Evolutionary conservation across 371 early-diverging fungal species (phyloP).

Genomic region (Homolaphlyctis polyrhiza): DNA sequence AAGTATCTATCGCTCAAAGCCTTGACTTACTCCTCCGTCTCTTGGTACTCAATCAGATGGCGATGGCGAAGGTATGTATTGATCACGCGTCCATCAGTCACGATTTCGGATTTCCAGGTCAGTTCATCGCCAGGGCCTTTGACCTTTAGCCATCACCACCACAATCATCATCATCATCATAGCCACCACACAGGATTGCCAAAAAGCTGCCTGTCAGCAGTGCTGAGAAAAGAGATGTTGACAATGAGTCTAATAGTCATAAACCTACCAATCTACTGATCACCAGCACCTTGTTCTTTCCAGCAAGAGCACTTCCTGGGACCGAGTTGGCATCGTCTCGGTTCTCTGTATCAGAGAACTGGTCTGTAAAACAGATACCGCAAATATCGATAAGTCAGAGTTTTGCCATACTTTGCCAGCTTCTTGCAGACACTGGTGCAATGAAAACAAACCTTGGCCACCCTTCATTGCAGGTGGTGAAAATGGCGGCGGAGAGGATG

Average conservation of each 20-base stretch:
- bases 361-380: not conserved
- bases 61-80: conserved; percentile 84
- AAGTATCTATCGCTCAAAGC: not conserved
- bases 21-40: conserved; percentile 8
- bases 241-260: not conserved
- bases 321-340: conserved; percentile 30
- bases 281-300: conserved; percentile 55
- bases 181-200: not conserved
- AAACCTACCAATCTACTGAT: conserved; percentile 52
- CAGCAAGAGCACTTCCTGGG: conserved; percentile 23
- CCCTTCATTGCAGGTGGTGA: conserved; percentile 19
- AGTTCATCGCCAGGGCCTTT: conserved; percentile 48
- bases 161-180: conserved; percentile 6
- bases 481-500: conserved; percentile 8
- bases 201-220: not conserved
- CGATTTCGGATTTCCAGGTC: conserved; percentile 69
- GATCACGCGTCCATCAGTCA: conserved; percentile 79
- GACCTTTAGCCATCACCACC: not conserved
- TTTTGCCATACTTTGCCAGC: not conserved
- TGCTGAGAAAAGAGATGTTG: too few species aligned
- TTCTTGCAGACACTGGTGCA: too few species aligned
- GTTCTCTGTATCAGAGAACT: conserved; percentile 3
- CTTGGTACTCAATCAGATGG: conserved; percentile 64
- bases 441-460: not conserved
- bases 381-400: not conserved